A percentile compares a stretch with the other conserved stretches of the same genome.
These are phyloP conservation scores for Diplosphaera chodatii DNA, from an alignment of 139 green algal species.

Conservation along the genomic window DNA sequence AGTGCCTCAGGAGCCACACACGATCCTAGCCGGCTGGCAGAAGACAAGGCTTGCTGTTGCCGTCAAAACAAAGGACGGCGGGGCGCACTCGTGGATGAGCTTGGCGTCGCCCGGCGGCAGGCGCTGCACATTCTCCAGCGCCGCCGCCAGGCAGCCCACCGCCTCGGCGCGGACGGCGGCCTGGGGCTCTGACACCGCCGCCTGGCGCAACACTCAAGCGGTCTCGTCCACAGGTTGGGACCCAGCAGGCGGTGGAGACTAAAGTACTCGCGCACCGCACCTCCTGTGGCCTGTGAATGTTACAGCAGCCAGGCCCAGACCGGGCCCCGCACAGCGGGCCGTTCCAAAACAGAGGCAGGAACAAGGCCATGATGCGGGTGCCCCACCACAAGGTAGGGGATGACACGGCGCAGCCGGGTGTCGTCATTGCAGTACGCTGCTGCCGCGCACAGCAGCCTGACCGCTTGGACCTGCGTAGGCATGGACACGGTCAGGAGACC, in stretches of 20 bases:
- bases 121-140: slow-evolving; percentile 30
- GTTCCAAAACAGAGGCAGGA: background rate
- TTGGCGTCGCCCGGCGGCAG: slow-evolving; percentile 57
- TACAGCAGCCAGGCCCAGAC: no score
- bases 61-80: no score
- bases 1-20: no score
- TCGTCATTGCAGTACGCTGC: slow-evolving; percentile 65
- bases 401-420: slow-evolving; percentile 63
- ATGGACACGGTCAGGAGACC: background rate
- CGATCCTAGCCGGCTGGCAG: no score
- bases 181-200: background rate
- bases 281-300: no score
- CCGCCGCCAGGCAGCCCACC: slow-evolving; percentile 30
- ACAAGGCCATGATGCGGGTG: background rate
- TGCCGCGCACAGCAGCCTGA: slow-evolving; percentile 55
- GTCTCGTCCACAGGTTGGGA: slow-evolving; percentile 2
- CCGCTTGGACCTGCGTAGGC: slow-evolving; percentile 13
- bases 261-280: no score
- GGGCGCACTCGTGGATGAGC: slow-evolving; percentile 66
- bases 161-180: slow-evolving; percentile 43
- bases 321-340: no score
- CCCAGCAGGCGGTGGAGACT: background rate
- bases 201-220: background rate
- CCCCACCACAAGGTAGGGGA: slow-evolving; percentile 79
- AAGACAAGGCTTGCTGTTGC: no score